Evolutionary conservation across 2,329 filamentous ascomycete genomes (phyloP).

Genomic region (Verticillium longisporum): DNA sequence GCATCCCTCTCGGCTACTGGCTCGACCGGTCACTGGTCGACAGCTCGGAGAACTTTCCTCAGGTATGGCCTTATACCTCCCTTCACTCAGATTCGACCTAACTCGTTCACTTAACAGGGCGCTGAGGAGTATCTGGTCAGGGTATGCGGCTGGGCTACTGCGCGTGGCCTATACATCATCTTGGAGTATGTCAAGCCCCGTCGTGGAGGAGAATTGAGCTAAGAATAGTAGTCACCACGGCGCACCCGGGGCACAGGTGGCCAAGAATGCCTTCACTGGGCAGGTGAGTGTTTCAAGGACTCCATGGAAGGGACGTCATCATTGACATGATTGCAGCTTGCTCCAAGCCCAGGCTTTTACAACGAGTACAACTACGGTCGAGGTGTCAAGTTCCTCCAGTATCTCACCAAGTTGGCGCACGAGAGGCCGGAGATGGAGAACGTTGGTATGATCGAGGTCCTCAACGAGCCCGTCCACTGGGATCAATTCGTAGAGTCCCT

Average conservation of each 20-base stretch:
- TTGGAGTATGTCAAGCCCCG: conserved; percentile 25
- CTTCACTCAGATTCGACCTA: background rate
- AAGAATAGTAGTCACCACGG: conserved; percentile 31
- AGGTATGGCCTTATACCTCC: conserved; percentile 1
- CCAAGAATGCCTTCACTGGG: conserved; percentile 40
- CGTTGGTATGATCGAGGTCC: conserved; percentile 51
- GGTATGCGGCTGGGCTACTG: conserved; percentile 39
- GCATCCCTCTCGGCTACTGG: conserved; percentile 51
- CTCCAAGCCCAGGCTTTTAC: conserved; percentile 43
- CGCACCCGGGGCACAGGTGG: conserved; percentile 39
- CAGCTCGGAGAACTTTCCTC: conserved; percentile 42
- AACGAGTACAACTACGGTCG: conserved; percentile 48
- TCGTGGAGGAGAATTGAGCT: background rate
- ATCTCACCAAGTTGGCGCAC: conserved; percentile 47
- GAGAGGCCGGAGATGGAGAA: conserved; percentile 38
- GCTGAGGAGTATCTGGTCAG: conserved; percentile 37
- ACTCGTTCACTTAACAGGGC: conserved; percentile 18
- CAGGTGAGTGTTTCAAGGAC: conserved; percentile 14
- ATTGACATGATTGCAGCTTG: conserved; percentile 7
- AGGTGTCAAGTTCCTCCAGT: conserved; percentile 46
- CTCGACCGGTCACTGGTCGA: conserved; percentile 42
- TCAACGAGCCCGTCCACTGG: conserved; percentile 48
- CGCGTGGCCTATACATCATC: conserved; percentile 44
- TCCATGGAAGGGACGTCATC: background rate
- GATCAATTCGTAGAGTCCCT: conserved; percentile 24